Evolutionary conservation across 179 eudicot species (phyloP).

Genomic region (Heliamphora pulchella): DNA sequence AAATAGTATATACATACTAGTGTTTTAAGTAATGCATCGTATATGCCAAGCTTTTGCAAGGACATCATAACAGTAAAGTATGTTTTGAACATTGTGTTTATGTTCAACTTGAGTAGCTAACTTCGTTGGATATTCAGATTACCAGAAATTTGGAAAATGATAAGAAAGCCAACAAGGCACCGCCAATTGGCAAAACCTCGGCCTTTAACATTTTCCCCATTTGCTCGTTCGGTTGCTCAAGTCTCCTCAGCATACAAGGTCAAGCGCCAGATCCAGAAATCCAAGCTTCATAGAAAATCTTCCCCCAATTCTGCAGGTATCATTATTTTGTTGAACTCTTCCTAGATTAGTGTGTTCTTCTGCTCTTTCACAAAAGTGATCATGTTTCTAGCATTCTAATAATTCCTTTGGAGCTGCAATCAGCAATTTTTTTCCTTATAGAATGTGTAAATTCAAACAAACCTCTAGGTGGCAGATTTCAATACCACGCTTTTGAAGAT

Average conservation of each 20-base stretch:
- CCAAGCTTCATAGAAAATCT: slow-evolving; percentile 13
- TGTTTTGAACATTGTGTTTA: neutral
- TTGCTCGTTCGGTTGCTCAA: slow-evolving; percentile 30
- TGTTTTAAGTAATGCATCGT: neutral
- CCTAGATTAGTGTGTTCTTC: no score
- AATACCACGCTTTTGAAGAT: slow-evolving; percentile 8
- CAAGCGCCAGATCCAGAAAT: slow-evolving; percentile 16
- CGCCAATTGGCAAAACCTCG: slow-evolving; percentile 14
- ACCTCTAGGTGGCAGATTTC: slow-evolving; percentile 18
- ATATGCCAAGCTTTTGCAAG: neutral
- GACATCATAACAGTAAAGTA: neutral
- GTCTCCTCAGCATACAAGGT: slow-evolving; percentile 18
- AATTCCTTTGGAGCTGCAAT: neutral
- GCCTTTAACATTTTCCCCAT: slow-evolving; percentile 30
- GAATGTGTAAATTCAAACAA: neutral
- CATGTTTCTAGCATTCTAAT: neutral
- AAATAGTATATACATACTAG: neutral
- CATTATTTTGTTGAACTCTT: neutral
- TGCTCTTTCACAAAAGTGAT: no score
- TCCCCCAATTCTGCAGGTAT: slow-evolving; percentile 22
- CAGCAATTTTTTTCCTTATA: no score
- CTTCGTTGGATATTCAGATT: neutral
- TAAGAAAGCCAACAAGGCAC: slow-evolving; percentile 21
- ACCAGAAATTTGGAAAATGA: slow-evolving; percentile 18
- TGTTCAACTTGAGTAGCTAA: neutral